These are phyloP conservation scores for Mycena rosella DNA, from an alignment of 768 basidiomycete genomes.

Conservation along the genomic window DNA sequence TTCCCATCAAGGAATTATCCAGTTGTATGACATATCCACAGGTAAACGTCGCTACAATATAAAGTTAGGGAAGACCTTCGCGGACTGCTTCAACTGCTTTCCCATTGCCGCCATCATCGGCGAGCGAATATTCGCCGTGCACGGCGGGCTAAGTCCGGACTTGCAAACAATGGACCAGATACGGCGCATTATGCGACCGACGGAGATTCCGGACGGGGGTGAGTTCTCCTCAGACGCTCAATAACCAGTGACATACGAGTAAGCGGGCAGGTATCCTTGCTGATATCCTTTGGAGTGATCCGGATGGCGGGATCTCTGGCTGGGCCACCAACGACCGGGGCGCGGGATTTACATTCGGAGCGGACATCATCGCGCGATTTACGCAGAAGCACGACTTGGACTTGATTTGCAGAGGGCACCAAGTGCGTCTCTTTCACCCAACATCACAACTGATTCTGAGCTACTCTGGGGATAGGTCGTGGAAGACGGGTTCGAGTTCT, in stretches of 20 bases:
- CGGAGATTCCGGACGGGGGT: conserved; percentile 99
- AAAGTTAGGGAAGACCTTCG: conserved; percentile 99
- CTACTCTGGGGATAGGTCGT: conserved; percentile 74
- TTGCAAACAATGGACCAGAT: conserved; percentile 99
- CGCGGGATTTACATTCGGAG: conserved; percentile 99
- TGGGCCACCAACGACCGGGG: conserved; percentile 99
- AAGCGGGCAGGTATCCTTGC: conserved; percentile 81
- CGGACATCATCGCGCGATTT: conserved; percentile 97
- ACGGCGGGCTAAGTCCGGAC: conserved; percentile 96
- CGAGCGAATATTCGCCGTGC: conserved; percentile 99
- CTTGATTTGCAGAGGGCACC: conserved; percentile 97
- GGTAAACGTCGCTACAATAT: conserved; percentile 99
- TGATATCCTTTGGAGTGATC: conserved; percentile 98
- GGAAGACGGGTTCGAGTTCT: conserved; percentile 75
- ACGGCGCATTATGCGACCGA: conserved; percentile 97
- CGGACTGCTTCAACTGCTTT: conserved; percentile 99
- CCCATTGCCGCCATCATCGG: conserved; percentile 99
- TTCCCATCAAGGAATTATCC: background rate
- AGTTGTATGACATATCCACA: conserved; percentile 46
- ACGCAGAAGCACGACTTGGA: conserved; percentile 99
- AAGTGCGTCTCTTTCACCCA: conserved; percentile 64
- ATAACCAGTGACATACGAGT: background rate
- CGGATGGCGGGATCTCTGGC: conserved; percentile 98
- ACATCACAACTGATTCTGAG: background rate
- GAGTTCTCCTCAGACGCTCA: conserved; percentile 37